These are phyloP conservation scores for Tetramitus jugosus DNA, from an alignment of 208 protist genomes.

Conservation along the genomic window DNA sequence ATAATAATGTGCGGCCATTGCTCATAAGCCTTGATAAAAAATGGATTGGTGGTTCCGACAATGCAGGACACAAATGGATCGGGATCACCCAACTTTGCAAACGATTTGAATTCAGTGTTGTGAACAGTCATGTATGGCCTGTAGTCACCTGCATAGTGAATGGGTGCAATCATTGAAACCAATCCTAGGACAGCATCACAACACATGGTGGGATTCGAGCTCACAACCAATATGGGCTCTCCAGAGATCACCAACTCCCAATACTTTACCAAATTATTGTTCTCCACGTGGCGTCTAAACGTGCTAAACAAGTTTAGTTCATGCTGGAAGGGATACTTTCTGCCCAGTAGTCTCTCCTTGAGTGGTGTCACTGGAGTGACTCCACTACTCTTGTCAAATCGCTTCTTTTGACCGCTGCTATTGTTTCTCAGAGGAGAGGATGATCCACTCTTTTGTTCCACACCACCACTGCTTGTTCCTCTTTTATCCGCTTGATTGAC, in stretches of 20 bases:
- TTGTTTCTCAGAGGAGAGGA: too few species aligned
- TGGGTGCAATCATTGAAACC: conserved; percentile 13
- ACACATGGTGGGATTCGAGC: neutral
- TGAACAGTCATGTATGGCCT: conserved; percentile 25
- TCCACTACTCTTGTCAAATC: neutral
- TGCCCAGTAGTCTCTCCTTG: neutral
- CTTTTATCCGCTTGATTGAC: too few species aligned
- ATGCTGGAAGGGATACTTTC: neutral
- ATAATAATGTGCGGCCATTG: neutral
- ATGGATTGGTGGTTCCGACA: conserved; percentile 13
- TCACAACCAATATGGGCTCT: conserved; percentile 9
- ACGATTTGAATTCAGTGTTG: conserved; percentile 7
- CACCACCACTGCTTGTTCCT: too few species aligned
- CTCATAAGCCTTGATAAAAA: conserved; percentile 17
- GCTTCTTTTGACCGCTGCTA: too few species aligned
- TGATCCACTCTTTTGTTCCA: too few species aligned
- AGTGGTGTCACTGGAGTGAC: neutral
- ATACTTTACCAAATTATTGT: neutral
- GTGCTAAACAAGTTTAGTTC: neutral
- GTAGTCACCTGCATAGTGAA: neutral
- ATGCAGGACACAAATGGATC: neutral
- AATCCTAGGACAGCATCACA: neutral
- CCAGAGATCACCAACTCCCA: conserved; percentile 18
- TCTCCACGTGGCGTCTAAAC: neutral
- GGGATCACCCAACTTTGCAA: neutral